These are phyloP conservation scores for Rhododendron vialii DNA, from an alignment of 148 eudicot species.

Conservation along the genomic window DNA sequence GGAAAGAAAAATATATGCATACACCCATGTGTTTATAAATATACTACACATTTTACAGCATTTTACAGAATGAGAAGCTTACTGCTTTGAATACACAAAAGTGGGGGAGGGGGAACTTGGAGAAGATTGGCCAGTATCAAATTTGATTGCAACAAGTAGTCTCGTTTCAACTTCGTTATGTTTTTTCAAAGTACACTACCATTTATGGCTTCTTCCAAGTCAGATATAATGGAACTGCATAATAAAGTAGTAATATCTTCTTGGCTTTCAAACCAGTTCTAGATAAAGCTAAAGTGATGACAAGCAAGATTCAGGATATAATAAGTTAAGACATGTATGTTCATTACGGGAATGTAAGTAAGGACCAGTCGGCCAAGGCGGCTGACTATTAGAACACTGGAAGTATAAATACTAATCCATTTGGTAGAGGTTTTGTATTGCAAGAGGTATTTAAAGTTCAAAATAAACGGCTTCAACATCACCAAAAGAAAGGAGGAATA, in stretches of 20 bases:
- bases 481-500: neutral
- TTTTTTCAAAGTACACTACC: neutral
- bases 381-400: neutral
- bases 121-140: neutral
- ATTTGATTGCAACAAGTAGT: neutral
- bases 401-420: neutral
- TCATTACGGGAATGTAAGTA: neutral
- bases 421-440: neutral
- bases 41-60: neutral
- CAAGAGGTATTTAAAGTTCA: too few relatives aligned
- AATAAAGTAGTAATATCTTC: neutral
- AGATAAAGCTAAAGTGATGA: neutral
- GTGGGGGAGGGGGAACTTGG: neutral
- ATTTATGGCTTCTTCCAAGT: constrained; percentile 5
- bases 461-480: neutral
- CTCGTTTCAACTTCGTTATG: neutral
- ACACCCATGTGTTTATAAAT: neutral
- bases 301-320: neutral
- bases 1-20: neutral
- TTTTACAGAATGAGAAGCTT: neutral
- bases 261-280: neutral
- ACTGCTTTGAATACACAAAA: neutral
- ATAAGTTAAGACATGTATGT: neutral
- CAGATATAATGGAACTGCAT: neutral
- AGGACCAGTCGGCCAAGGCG: neutral